Percentiles rank a stretch among this genome's conserved stretches.
These are phyloP conservation scores for Quercus parvula DNA, from an alignment of 306 rosid species.

Conservation along the genomic window DNA sequence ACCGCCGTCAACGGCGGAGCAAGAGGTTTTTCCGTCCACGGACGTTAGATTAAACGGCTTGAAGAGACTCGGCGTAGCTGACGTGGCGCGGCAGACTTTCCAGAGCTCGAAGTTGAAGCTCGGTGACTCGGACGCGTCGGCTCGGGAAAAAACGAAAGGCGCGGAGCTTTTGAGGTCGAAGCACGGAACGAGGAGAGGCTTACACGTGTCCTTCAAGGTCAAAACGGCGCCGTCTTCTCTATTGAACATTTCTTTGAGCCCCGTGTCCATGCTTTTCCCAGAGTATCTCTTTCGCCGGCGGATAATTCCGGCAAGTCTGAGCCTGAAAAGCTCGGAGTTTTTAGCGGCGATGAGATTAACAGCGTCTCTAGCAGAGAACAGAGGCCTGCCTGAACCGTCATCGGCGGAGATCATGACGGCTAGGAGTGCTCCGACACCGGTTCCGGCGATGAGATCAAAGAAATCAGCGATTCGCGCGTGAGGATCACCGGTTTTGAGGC, in stretches of 20 bases:
- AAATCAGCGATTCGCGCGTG: slow-evolving; percentile 68
- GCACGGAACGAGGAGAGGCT: slow-evolving; percentile 86
- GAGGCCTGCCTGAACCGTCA: slow-evolving; percentile 70
- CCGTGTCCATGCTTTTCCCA: slow-evolving; percentile 62
- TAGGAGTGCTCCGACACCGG: slow-evolving; percentile 82
- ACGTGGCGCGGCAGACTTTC: slow-evolving; percentile 94
- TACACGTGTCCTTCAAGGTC: slow-evolving; percentile 84
- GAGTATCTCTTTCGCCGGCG: slow-evolving; percentile 55
- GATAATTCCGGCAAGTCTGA: slow-evolving; percentile 31
- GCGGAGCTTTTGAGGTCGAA: slow-evolving; percentile 93
- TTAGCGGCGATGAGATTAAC: slow-evolving; percentile 33
- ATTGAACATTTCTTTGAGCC: slow-evolving; percentile 51
- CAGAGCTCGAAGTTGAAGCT: slow-evolving; percentile 92
- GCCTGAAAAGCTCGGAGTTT: slow-evolving; percentile 50
- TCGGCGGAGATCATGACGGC: slow-evolving; percentile 73
- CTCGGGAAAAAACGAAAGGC: slow-evolving; percentile 92
- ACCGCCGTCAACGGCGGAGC: slow-evolving; percentile 90
- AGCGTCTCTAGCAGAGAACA: slow-evolving; percentile 68
- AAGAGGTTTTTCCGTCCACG: slow-evolving; percentile 71
- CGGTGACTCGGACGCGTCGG: slow-evolving; percentile 85
- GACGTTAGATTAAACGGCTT: slow-evolving; percentile 78
- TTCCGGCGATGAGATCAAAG: slow-evolving; percentile 86
- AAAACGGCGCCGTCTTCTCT: slow-evolving; percentile 46
- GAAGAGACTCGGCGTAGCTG: slow-evolving; percentile 76
- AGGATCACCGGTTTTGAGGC: slow-evolving; percentile 69